phyloP scores from a whole-genome alignment of 495 filamentous ascomycete genomes.

The Penicillium steckii region DNA sequence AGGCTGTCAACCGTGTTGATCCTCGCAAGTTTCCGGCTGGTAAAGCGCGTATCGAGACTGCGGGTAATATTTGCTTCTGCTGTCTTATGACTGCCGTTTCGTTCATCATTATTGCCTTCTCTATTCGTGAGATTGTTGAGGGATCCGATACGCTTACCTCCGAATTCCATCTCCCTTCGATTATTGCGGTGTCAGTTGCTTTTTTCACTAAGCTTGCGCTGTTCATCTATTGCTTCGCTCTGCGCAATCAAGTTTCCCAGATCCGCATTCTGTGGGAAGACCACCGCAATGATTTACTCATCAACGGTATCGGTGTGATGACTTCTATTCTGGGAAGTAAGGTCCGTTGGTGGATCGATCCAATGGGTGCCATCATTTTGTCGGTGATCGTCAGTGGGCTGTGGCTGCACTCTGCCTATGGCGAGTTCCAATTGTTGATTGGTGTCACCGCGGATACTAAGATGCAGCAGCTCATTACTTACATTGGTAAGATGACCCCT shows the following conservation, averaged over 20 bases:
- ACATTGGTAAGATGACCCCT: constrained; percentile 63
- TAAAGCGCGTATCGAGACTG: constrained; percentile 92
- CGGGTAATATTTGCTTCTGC: constrained; percentile 96
- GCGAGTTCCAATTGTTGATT: constrained; percentile 86
- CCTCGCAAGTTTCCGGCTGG: constrained; percentile 88
- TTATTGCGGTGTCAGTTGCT: constrained; percentile 83
- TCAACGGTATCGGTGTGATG: constrained; percentile 88
- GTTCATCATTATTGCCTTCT: constrained; percentile 86
- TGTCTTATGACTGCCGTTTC: constrained; percentile 95
- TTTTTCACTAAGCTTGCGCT: constrained; percentile 80
- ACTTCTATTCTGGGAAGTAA: constrained; percentile 85
- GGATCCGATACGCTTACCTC: constrained; percentile 45
- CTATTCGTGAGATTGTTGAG: constrained; percentile 61
- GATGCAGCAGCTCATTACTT: constrained; percentile 92
- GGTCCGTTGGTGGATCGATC: constrained; percentile 93
- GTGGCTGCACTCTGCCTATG: constrained; percentile 83
- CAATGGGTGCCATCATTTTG: constrained; percentile 83
- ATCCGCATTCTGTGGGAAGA: constrained; percentile 92
- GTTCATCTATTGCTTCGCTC: constrained; percentile 89
- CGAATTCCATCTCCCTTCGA: constrained; percentile 76
- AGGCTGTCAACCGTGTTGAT: constrained; percentile 86
- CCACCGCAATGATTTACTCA: constrained; percentile 83
- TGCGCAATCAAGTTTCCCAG: constrained; percentile 86
- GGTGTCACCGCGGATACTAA: constrained; percentile 83
- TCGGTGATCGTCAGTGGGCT: constrained; percentile 71